phyloP scores from a whole-genome alignment of 2,329 filamentous ascomycete species.

The Kalmusia sp. region DNA sequence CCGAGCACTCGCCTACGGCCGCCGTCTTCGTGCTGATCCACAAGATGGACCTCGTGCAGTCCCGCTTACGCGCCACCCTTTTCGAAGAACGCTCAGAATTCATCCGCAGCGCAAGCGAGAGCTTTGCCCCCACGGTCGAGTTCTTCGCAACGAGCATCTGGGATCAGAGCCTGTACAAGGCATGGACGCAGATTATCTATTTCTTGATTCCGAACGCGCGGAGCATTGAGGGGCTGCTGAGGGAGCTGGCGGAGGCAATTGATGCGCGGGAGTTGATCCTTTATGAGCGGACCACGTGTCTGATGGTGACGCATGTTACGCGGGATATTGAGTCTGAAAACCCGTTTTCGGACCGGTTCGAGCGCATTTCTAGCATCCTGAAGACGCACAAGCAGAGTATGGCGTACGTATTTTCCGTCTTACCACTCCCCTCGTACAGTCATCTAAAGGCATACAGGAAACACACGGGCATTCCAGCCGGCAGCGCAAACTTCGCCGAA shows the following conservation, averaged over 20 bases:
- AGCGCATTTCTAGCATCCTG: constrained; percentile 95
- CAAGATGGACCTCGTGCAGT: constrained; percentile 97
- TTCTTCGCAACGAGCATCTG: constrained; percentile 97
- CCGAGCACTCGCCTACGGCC: constrained; percentile 81
- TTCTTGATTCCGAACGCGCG: constrained; percentile 93
- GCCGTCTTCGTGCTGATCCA: constrained; percentile 95
- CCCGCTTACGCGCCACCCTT: constrained; percentile 78
- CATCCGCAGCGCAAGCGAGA: constrained; percentile 76
- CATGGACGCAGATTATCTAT: constrained; percentile 98
- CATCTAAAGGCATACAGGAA: constrained; percentile 54
- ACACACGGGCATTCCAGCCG: constrained; percentile 81
- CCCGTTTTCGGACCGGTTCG: constrained; percentile 90
- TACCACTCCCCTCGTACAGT: constrained; percentile 9
- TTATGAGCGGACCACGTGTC: constrained; percentile 94
- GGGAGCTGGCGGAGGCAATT: constrained; percentile 81
- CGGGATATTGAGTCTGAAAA: constrained; percentile 77
- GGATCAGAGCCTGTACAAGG: constrained; percentile 98
- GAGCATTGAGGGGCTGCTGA: constrained; percentile 85
- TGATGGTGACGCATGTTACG: constrained; percentile 93
- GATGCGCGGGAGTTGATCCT: constrained; percentile 93
- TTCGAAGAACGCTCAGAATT: constrained; percentile 84
- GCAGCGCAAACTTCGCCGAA: constrained; percentile 79
- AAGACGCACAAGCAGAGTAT: constrained; percentile 94
- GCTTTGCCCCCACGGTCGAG: constrained; percentile 71
- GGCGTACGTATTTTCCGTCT: constrained; percentile 50